A percentile compares a stretch with the other conserved stretches of the same genome.
Evolutionary conservation across 805 yeast species (phyloP).

Genomic region (Sungouiozyma ichnusensis): DNA sequence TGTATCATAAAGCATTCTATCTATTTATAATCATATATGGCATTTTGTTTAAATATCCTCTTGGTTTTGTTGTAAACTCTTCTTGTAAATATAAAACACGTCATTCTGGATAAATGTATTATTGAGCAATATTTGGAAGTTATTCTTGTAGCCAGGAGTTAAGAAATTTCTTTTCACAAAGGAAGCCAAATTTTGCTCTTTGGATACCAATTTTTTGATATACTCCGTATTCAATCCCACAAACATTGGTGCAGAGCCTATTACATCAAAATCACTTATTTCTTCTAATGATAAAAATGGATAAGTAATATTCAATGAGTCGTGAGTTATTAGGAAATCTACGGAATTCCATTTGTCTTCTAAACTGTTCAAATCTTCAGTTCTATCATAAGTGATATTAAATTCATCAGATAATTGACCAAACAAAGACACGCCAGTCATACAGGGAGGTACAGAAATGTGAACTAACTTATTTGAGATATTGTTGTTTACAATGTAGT

Average conservation of each 20-base stretch:
- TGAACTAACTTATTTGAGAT: conserved; percentile 40
- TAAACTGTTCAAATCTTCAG: conserved; percentile 43
- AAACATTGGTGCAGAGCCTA: conserved; percentile 33
- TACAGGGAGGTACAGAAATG: conserved; percentile 69
- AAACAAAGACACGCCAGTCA: conserved; percentile 79
- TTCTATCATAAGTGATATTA: conserved; percentile 54
- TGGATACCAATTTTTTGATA: conserved; percentile 9
- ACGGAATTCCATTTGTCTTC: conserved; percentile 36
- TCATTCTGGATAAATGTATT: conserved; percentile 18
- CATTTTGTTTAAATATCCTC: not conserved
- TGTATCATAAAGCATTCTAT: not conserved
- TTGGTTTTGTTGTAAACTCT: conserved; percentile 6
- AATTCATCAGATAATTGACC: conserved; percentile 40
- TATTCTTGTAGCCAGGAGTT: conserved; percentile 3
- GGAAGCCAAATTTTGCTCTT: conserved; percentile 12
- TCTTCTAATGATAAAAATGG: conserved; percentile 6
- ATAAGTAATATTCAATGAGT: conserved; percentile 6
- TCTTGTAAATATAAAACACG: conserved; percentile 24
- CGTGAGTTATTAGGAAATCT: conserved; percentile 39
- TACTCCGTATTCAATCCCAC: conserved; percentile 30
- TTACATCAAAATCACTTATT: conserved; percentile 33
- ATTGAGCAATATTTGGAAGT: conserved; percentile 11
- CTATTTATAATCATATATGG: not conserved
- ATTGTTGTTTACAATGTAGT: conserved; percentile 25
- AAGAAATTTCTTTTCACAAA: conserved; percentile 6